Conservation (phyloP, 176 grass and related monocot species). For the Eleusine indica region DNA sequence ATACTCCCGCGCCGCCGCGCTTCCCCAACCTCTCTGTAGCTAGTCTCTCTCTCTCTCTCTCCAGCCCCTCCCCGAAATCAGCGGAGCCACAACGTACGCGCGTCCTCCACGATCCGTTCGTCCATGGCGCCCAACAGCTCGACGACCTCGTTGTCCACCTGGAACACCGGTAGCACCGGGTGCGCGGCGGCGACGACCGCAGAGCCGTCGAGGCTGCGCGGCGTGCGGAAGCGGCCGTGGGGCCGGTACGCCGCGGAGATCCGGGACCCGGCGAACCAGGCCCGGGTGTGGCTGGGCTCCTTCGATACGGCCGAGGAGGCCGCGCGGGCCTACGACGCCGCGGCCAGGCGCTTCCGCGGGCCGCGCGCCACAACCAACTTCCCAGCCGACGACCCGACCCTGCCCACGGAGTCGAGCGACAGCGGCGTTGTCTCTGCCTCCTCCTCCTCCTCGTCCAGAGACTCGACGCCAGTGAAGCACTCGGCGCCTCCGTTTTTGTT, state of each 20-base stretch:
- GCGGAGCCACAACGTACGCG: too few relatives aligned
- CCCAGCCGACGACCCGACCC: too few relatives aligned
- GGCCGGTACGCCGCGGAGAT: slow-evolving; percentile 90
- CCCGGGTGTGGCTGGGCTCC: slow-evolving; percentile 74
- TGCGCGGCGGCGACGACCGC: background rate
- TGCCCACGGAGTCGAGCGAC: background rate
- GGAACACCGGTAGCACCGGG: background rate
- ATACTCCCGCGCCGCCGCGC: too few relatives aligned
- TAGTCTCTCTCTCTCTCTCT: too few relatives aligned
- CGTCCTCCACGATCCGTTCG: background rate
- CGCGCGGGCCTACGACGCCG: slow-evolving; percentile 63
- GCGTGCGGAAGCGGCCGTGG: slow-evolving; percentile 92
- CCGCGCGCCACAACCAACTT: slow-evolving; percentile 52
- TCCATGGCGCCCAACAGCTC: slow-evolving; percentile 21
- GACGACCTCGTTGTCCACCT: background rate
- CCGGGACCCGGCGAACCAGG: slow-evolving; percentile 82
- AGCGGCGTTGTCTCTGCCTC: background rate
- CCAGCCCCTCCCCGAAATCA: too few relatives aligned
- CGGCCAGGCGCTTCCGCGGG: slow-evolving; percentile 45
- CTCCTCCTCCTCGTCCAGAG: background rate
- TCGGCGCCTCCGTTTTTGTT: background rate
- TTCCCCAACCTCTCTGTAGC: too few relatives aligned
- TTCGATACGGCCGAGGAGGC: slow-evolving; percentile 65
- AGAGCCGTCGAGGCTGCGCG: slow-evolving; percentile 27
- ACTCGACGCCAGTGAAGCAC: background rate